phyloP scores from a whole-genome alignment of 2,329 filamentous ascomycete genomes.

The Cordyceps pruinosa region DNA sequence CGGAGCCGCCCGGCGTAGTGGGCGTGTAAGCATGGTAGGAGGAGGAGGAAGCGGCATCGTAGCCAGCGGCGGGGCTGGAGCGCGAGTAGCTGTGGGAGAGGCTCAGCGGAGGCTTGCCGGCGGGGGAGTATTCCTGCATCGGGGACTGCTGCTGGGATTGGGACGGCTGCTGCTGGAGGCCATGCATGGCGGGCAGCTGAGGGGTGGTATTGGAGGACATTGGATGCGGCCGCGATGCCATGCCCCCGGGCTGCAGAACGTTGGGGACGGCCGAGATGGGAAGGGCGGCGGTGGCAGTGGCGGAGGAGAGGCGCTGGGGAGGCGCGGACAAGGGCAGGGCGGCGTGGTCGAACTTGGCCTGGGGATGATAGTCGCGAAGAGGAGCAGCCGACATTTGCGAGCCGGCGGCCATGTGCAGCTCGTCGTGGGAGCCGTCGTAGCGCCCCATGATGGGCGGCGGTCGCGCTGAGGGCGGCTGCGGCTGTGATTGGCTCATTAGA shows the following conservation, averaged over 20 bases:
- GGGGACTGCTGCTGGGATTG: slow-evolving; percentile 29
- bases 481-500: slow-evolving; percentile 36
- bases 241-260: slow-evolving; percentile 51
- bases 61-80: slow-evolving; percentile 66
- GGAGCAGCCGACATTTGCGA: slow-evolving; percentile 34
- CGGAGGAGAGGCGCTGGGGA: slow-evolving; percentile 21
- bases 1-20: slow-evolving; percentile 55
- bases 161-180: slow-evolving; percentile 30
- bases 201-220: slow-evolving; percentile 40
- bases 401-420: slow-evolving; percentile 47
- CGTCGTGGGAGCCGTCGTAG: slow-evolving; percentile 33
- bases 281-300: slow-evolving; percentile 11
- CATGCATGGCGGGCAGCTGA: slow-evolving; percentile 39
- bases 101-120: slow-evolving; percentile 59
- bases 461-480: slow-evolving; percentile 26
- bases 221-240: slow-evolving; percentile 27
- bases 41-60: slow-evolving; percentile 49
- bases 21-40: slow-evolving; percentile 50
- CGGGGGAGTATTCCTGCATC: slow-evolving; percentile 53
- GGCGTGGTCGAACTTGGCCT: slow-evolving; percentile 45
- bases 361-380: slow-evolving; percentile 40
- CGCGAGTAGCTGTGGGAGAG: slow-evolving; percentile 72
- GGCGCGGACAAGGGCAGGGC: slow-evolving; percentile 31
- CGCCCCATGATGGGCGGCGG: slow-evolving; percentile 19
- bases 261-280: slow-evolving; percentile 43